Conservation (phyloP, 345 rosid genomes). For the Murraya paniculata region DNA sequence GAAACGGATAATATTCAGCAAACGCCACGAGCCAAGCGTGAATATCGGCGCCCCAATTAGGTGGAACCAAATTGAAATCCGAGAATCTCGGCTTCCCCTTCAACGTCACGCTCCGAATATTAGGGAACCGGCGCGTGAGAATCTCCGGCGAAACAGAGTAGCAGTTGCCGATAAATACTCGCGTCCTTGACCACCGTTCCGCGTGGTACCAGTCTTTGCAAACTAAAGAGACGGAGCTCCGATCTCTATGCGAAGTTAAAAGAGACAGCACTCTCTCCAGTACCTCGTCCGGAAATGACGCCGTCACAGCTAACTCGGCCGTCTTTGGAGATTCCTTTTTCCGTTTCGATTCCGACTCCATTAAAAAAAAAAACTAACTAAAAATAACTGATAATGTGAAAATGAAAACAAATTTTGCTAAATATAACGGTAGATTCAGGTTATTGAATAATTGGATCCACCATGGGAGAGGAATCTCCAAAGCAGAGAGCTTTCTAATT, state of each 20-base stretch:
- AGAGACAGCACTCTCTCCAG: constrained; percentile 53
- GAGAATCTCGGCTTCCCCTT: constrained; percentile 77
- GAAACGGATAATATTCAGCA: constrained; percentile 44
- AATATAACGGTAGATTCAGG: background rate
- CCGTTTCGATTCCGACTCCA: constrained; percentile 34
- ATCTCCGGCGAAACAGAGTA: constrained; percentile 67
- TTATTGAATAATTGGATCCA: constrained; percentile 4
- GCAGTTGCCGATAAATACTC: constrained; percentile 69
- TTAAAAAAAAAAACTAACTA: background rate
- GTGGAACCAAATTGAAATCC: constrained; percentile 66
- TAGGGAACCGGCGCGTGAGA: constrained; percentile 52
- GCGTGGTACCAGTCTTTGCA: constrained; percentile 67
- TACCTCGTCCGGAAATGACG: constrained; percentile 60
- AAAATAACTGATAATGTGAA: background rate
- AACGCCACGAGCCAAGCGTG: constrained; percentile 57
- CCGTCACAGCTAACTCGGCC: constrained; percentile 19
- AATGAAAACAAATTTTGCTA: background rate
- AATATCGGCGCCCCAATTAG: constrained; percentile 68
- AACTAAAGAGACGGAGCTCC: constrained; percentile 61
- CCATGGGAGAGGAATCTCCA: background rate
- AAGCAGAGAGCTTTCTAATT: background rate
- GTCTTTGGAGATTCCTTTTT: constrained; percentile 24
- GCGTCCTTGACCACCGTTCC: constrained; percentile 58
- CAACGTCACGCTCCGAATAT: constrained; percentile 49
- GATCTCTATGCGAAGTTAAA: constrained; percentile 45